Evolutionary conservation across 257 asterid species (phyloP), one percentile per base, ranked within the genome.

Genomic region (Penstemon barbatus): DNA sequence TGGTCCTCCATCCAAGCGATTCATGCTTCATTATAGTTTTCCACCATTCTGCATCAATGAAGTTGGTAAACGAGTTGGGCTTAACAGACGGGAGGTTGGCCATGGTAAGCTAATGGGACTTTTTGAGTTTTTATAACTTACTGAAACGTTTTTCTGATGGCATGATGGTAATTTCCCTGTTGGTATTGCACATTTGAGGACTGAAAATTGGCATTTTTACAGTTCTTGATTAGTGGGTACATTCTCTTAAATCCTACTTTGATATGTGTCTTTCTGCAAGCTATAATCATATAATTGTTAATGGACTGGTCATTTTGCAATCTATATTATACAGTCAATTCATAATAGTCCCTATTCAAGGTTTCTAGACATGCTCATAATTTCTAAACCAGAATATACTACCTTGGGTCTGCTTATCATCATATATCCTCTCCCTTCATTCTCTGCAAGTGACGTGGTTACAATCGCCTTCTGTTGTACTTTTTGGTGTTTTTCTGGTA

Each of bases 21-120:
- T 94, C 85, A 91, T 91, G 99, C 97, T 91, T 77, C 99, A 94
- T 71, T 94, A 94, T 64, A 89, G 90, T 77, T 94, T 94, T 74
- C 99, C 97, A 70, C 99, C 99, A 64, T 94, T 80, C 73, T 91
- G 92, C 80, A 94, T 84, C 50, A 89, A 94, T 77, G 99, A 94
- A 86, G 97, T 91, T 61, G 97, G 99, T 60, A 94, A 94, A 79
- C 82, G 91, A 71, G 76, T 79, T 70, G 99, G 99, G 50, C 82
- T 94, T 69, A 91, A 89, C 74, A 89, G 99, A 72, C 92, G 97
- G 66, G 97, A 94, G 83, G 97, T 94, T 77, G 99, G 99, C 63
- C 99, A 94, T 76, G 99, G 99, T 94, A 72, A 86, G 89, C 77
- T 66, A 51, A 52, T 58, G 15, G 13, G 37, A 5, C 57, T 51